A percentile compares a stretch with the other conserved stretches of the same genome.
These are phyloP conservation scores for Berkeleyomyces rouxiae DNA, from an alignment of 2,329 filamentous ascomycete genomes.

Conservation along the genomic window DNA sequence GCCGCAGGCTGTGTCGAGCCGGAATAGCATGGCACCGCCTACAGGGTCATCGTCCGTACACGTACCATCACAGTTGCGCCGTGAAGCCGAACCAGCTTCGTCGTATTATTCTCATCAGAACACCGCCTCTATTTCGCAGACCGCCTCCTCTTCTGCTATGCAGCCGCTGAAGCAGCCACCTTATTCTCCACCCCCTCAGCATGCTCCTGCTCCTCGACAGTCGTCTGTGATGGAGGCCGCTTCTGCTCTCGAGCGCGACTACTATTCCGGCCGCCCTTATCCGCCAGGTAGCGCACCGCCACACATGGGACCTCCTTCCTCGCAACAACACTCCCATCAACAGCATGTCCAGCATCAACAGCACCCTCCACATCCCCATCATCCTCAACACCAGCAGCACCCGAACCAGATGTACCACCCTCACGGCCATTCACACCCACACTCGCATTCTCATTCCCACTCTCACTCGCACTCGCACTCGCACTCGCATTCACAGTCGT, in stretches of 20 bases:
- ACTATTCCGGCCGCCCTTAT: constrained; percentile 28
- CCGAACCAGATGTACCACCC: constrained; percentile 26
- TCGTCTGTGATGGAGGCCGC: constrained; percentile 24
- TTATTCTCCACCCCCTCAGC: constrained; percentile 34
- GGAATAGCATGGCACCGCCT: constrained; percentile 22
- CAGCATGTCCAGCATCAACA: constrained; percentile 23
- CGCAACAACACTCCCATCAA: constrained; percentile 26
- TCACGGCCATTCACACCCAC: constrained; percentile 15
- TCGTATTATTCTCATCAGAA: constrained; percentile 30
- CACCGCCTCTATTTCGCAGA: constrained; percentile 13
- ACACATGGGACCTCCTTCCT: constrained; percentile 26
- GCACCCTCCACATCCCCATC: constrained; percentile 27
- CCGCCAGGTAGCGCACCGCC: constrained; percentile 21
- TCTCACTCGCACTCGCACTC: constrained; percentile 16
- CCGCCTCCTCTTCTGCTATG: constrained; percentile 27
- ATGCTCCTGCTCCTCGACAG: constrained; percentile 27
- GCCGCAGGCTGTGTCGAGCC: constrained; percentile 21
- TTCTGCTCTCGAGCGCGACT: constrained; percentile 29
- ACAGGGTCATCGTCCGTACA: constrained; percentile 20
- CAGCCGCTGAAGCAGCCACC: constrained; percentile 33
- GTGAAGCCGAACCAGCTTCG: constrained; percentile 27
- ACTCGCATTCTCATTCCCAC: constrained; percentile 16
- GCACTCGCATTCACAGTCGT: not conserved
- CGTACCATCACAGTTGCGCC: constrained; percentile 28
- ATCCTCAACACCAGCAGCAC: constrained; percentile 41